Conservation (phyloP, 2,329 filamentous ascomycete species). For the Pyricularia sp. region DNA sequence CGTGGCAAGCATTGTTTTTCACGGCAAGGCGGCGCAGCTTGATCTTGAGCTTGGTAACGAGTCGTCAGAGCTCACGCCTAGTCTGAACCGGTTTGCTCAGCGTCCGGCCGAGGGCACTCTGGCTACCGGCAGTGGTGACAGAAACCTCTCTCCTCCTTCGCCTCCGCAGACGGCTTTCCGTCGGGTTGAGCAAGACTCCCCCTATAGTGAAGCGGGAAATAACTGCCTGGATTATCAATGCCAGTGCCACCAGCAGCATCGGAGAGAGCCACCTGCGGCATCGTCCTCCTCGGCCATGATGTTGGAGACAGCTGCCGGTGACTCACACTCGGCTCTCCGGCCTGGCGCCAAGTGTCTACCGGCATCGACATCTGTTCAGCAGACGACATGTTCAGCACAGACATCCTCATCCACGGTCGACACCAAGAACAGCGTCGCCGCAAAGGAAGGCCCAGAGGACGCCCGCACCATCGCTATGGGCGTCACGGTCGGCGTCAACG, state of each 20-base stretch:
- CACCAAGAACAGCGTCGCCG: not conserved
- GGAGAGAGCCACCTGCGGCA: not conserved
- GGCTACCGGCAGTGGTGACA: not conserved
- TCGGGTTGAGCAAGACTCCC: not conserved
- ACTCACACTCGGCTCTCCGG: not conserved
- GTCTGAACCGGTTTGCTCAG: not conserved
- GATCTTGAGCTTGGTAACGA: not conserved
- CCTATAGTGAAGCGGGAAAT: not conserved
- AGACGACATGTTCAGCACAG: not conserved
- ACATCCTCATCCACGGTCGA: not conserved
- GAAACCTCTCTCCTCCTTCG: not conserved
- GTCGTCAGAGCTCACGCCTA: not conserved
- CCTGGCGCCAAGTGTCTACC: not conserved
- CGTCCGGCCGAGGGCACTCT: not conserved
- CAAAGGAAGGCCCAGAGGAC: conserved; percentile 13
- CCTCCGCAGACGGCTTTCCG: not conserved
- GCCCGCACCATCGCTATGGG: conserved; percentile 37
- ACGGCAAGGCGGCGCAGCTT: not conserved
- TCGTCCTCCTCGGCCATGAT: not conserved
- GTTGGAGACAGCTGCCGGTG: not conserved
- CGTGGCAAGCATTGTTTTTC: not conserved
- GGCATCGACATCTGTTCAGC: not conserved
- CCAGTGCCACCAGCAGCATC: not conserved
- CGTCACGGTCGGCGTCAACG: conserved; percentile 46
- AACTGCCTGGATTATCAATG: not conserved